Conservation (phyloP, 148 eudicot species). For the Euryodendron excelsum region DNA sequence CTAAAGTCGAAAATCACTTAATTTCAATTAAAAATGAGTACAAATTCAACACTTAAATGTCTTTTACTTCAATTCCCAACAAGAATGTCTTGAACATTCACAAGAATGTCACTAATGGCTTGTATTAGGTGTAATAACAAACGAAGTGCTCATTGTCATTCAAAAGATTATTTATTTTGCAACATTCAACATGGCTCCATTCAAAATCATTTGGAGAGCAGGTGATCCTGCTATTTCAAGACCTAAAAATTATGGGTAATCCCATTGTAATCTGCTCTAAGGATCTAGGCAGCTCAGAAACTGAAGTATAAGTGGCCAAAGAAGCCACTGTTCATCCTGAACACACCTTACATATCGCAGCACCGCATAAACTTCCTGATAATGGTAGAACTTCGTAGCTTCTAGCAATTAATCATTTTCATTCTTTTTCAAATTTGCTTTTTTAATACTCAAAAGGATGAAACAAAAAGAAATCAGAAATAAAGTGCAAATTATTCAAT, state of each 20-base stretch:
- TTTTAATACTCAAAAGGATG: background rate
- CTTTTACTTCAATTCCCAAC: background rate
- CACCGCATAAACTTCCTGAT: too few species aligned
- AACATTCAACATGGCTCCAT: background rate
- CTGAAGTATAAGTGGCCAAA: background rate
- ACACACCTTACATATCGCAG: background rate
- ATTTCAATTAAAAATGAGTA: background rate
- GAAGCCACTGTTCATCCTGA: background rate
- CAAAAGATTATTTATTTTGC: background rate
- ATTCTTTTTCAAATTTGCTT: background rate
- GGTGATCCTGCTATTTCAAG: background rate
- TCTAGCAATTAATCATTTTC: background rate
- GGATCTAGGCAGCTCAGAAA: background rate
- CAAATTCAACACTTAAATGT: background rate
- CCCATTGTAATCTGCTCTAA: background rate
- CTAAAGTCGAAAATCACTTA: background rate
- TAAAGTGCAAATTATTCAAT: conserved; percentile 4
- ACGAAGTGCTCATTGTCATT: too few species aligned
- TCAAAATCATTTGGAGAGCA: background rate
- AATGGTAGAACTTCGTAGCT: background rate
- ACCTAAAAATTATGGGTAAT: background rate
- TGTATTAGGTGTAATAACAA: background rate
- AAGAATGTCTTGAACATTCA: background rate
- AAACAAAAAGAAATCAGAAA: background rate
- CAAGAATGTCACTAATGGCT: background rate